phyloP scores from a whole-genome alignment of 352 stramenopile genomes.

The Globisporangium yorkense region DNA sequence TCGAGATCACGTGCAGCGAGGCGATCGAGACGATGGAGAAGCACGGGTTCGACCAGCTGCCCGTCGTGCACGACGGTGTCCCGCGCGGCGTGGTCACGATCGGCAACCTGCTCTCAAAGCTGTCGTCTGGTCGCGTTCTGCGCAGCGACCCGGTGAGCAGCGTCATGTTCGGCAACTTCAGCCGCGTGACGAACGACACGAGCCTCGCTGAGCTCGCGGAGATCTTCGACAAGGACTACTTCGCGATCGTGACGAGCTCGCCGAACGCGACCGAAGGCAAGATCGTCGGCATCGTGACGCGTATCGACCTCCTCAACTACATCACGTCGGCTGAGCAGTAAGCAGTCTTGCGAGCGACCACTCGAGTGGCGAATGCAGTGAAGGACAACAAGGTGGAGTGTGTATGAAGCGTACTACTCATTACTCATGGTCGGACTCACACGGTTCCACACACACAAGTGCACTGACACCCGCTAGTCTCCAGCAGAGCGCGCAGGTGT shows the following conservation, averaged over 20 bases:
- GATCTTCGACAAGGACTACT: constrained; percentile 96
- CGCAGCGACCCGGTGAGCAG: constrained; percentile 76
- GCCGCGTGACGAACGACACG: constrained; percentile 80
- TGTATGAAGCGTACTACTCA: too few relatives aligned
- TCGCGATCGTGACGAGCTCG: constrained; percentile 79
- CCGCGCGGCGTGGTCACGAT: constrained; percentile 93
- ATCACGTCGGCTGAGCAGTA: constrained; percentile 56
- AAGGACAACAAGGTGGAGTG: too few relatives aligned
- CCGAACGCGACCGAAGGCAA: constrained; percentile 53
- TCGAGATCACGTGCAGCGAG: constrained; percentile 82
- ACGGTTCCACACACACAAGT: too few relatives aligned
- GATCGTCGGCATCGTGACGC: constrained; percentile 91
- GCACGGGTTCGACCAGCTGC: constrained; percentile 85
- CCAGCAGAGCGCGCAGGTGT: background rate
- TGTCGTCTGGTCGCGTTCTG: constrained; percentile 82
- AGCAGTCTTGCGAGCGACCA: too few relatives aligned
- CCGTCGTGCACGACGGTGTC: constrained; percentile 61
- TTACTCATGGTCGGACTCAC: too few relatives aligned
- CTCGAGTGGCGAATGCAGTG: too few relatives aligned
- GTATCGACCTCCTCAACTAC: constrained; percentile 96
- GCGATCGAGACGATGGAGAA: constrained; percentile 91
- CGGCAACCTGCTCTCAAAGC: constrained; percentile 91
- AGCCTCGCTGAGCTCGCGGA: constrained; percentile 86
- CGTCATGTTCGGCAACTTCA: constrained; percentile 94
- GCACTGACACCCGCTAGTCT: too few relatives aligned